Evolutionary conservation across 345 rosid species (phyloP).

Genomic region (Aethionema arabicum): DNA sequence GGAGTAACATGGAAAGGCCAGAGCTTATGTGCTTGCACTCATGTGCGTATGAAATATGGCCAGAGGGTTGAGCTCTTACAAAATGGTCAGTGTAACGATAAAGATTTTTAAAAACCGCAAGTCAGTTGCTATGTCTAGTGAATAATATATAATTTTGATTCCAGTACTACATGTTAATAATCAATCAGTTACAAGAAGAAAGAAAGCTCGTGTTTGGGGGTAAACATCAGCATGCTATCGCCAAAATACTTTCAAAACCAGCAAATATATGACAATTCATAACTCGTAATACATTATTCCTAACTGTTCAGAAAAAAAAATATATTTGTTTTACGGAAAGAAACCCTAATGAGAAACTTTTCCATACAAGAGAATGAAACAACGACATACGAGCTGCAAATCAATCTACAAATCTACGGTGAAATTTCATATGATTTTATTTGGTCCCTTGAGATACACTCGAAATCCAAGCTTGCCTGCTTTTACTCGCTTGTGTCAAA

Average conservation of each 20-base stretch:
- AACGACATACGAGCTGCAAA: no score
- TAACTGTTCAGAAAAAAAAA: no score
- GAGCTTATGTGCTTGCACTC: neutral
- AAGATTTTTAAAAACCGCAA: neutral
- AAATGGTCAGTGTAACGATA: neutral
- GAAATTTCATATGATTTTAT: no score
- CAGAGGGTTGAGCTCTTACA: neutral
- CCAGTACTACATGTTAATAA: neutral
- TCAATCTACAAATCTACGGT: no score
- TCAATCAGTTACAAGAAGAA: conserved; percentile 52
- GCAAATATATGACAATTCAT: no score
- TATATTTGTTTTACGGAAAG: no score
- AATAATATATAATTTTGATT: conserved; percentile 8
- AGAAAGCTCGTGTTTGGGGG: conserved; percentile 59
- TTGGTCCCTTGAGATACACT: no score
- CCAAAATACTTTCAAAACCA: conserved; percentile 21
- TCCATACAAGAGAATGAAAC: no score
- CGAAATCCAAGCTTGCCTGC: no score
- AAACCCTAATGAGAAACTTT: no score
- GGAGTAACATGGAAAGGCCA: conserved; percentile 16
- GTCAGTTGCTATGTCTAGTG: neutral
- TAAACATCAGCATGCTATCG: conserved; percentile 66
- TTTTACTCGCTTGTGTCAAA: no score
- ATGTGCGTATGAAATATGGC: conserved; percentile 8
- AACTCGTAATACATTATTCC: no score